phyloP scores from a whole-genome alignment of 2,329 filamentous ascomycete species.

The Xylaria sp. region DNA sequence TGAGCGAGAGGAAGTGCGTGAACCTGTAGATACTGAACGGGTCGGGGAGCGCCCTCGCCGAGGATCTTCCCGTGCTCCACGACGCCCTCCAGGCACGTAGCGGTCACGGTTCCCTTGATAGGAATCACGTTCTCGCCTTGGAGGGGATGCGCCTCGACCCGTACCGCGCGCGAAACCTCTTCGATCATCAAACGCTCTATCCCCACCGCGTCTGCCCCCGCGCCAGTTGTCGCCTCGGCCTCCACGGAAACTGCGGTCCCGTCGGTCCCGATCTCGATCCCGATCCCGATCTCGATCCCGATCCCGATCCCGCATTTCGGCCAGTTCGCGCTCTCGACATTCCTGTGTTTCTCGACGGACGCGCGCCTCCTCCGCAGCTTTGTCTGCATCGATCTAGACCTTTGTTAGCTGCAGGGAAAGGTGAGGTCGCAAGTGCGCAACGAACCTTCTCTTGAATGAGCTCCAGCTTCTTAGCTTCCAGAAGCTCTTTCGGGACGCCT shows the following conservation, averaged over 20 bases:
- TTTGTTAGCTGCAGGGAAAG: slow-evolving; percentile 23
- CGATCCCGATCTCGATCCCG: slow-evolving; percentile 67
- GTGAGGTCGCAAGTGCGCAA: slow-evolving; percentile 14
- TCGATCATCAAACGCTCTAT: slow-evolving; percentile 60
- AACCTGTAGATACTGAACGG: slow-evolving; percentile 52
- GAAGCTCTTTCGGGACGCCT: slow-evolving; percentile 91
- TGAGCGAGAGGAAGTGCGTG: slow-evolving; percentile 52
- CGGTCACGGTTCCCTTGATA: slow-evolving; percentile 52
- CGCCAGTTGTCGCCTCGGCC: slow-evolving; percentile 66
- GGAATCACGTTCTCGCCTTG: slow-evolving; percentile 56
- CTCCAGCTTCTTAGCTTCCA: slow-evolving; percentile 96
- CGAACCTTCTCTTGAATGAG: slow-evolving; percentile 91
- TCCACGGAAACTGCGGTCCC: slow-evolving; percentile 62
- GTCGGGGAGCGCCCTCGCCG: slow-evolving; percentile 58
- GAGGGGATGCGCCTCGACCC: slow-evolving; percentile 59
- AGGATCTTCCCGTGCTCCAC: slow-evolving; percentile 53
- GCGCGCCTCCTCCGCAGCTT: slow-evolving; percentile 79
- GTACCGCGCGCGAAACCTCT: slow-evolving; percentile 59
- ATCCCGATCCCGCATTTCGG: slow-evolving; percentile 57
- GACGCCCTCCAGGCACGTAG: slow-evolving; percentile 63
- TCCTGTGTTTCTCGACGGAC: slow-evolving; percentile 77
- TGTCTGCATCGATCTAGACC: slow-evolving; percentile 80
- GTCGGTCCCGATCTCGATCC: slow-evolving; percentile 70
- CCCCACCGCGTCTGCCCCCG: slow-evolving; percentile 60
- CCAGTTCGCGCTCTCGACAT: slow-evolving; percentile 76